These are phyloP conservation scores for Diversispora eburnea DNA, from an alignment of 192 early-diverging fungal species.

Conservation along the genomic window DNA sequence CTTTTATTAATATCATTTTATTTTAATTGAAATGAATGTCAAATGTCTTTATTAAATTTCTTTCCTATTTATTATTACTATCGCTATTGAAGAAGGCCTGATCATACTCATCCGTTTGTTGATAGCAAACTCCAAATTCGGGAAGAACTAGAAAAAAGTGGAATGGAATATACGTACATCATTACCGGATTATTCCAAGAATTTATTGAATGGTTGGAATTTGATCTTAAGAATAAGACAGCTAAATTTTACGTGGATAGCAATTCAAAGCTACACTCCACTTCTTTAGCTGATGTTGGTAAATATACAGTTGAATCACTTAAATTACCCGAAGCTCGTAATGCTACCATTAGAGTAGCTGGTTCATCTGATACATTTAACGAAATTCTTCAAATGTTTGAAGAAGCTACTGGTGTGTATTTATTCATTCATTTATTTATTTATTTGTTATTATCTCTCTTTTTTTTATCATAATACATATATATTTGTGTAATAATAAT, in stretches of 20 bases:
- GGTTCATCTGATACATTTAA: not conserved
- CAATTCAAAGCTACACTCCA: not conserved
- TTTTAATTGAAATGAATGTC: too few relatives aligned
- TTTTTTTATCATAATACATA: too few relatives aligned
- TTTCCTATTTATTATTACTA: not conserved
- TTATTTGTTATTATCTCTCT: too few relatives aligned
- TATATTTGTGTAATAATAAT: too few relatives aligned
- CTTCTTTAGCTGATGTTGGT: not conserved
- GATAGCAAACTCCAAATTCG: not conserved
- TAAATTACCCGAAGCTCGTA: conserved; percentile 4
- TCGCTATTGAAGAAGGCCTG: not conserved
- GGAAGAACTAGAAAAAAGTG: conserved; percentile 14
- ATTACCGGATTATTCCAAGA: not conserved
- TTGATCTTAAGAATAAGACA: conserved; percentile 13
- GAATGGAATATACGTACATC: conserved; percentile 13
- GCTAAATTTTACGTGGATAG: not conserved
- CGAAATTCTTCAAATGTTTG: not conserved
- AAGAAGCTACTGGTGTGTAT: not conserved
- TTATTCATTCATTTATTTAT: too few relatives aligned
- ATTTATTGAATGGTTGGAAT: not conserved
- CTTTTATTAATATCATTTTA: too few relatives aligned
- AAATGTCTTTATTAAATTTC: too few relatives aligned
- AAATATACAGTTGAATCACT: not conserved
- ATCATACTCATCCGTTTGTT: not conserved
- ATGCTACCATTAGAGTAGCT: not conserved